These are phyloP conservation scores for Phytophthora crassamura DNA, from an alignment of 352 stramenopile genomes.

Conservation along the genomic window DNA sequence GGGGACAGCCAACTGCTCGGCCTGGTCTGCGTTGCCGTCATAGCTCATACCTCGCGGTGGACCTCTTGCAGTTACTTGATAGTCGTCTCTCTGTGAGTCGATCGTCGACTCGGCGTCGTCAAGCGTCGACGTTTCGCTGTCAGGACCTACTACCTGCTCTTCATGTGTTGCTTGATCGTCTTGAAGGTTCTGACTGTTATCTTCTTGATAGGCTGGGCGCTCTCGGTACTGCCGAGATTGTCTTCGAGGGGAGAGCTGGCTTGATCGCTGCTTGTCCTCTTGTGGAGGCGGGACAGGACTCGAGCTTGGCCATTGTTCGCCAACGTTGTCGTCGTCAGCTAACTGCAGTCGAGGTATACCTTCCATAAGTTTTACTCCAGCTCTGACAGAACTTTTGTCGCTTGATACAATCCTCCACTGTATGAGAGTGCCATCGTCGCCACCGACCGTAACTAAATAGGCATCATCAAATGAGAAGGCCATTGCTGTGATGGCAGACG, in stretches of 20 bases:
- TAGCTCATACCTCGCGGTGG: not conserved
- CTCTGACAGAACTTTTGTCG: not conserved
- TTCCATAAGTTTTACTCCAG: not conserved
- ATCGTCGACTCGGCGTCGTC: conserved; percentile 1
- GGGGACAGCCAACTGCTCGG: conserved; percentile 1
- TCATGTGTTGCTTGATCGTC: not conserved
- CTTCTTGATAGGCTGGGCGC: conserved; percentile 21
- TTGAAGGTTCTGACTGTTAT: not conserved
- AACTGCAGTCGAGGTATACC: not conserved
- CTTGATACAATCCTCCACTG: conserved; percentile 48
- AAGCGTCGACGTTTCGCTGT: not conserved
- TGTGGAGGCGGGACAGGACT: conserved; percentile 11
- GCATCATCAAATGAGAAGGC: conserved; percentile 56
- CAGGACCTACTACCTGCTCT: not conserved
- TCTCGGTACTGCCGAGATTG: conserved; percentile 48
- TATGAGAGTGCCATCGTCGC: conserved; percentile 64
- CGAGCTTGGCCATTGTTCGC: conserved; percentile 20
- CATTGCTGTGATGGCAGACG: conserved; percentile 52
- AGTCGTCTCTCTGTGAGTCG: not conserved
- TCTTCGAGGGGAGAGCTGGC: conserved; percentile 37
- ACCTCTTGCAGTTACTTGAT: not conserved
- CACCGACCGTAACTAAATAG: conserved; percentile 61
- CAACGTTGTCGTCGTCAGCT: conserved; percentile 5
- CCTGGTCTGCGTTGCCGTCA: not conserved
- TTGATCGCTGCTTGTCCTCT: conserved; percentile 23